phyloP scores from a whole-genome alignment of 1,284 basidiomycete genomes.

The Boletellus deceptivus region DNA sequence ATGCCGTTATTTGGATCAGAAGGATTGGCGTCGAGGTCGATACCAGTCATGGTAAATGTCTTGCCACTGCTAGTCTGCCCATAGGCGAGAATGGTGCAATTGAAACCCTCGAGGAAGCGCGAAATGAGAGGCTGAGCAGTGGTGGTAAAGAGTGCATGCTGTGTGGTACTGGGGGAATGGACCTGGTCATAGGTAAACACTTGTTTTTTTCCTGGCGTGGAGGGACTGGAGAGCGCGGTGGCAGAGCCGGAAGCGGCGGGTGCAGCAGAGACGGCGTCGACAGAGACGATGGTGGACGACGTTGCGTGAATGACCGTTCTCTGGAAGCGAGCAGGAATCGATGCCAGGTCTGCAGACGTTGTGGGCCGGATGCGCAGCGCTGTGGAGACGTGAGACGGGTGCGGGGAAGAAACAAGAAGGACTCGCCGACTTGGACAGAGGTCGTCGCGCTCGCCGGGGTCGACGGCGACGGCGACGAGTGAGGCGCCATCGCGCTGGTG shows the following conservation, averaged over 20 bases:
- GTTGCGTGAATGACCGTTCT: constrained; percentile 80
- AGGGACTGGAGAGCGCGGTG: constrained; percentile 39
- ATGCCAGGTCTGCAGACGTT: constrained; percentile 75
- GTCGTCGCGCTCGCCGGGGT: constrained; percentile 68
- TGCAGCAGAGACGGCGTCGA: constrained; percentile 61
- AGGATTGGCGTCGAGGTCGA: constrained; percentile 81
- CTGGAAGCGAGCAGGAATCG: constrained; percentile 93
- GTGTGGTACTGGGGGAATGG: constrained; percentile 77
- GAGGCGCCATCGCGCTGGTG: constrained; percentile 58
- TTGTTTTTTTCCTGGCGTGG: constrained; percentile 70
- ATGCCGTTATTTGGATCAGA: constrained; percentile 72
- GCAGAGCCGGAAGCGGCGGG: constrained; percentile 49
- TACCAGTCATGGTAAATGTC: constrained; percentile 95
- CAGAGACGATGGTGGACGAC: constrained; percentile 66
- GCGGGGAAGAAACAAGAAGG: background rate
- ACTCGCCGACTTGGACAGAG: constrained; percentile 85
- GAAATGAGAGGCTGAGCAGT: constrained; percentile 85
- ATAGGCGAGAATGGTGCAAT: constrained; percentile 97
- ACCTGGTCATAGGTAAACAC: constrained; percentile 94
- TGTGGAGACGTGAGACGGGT: constrained; percentile 33
- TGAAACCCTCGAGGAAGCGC: constrained; percentile 93
- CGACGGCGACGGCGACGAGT: constrained; percentile 42
- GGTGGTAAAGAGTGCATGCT: constrained; percentile 80
- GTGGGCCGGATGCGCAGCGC: constrained; percentile 92
- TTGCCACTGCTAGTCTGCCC: constrained; percentile 98